Percentiles rank a stretch among this genome's conserved stretches.
Evolutionary conservation across 345 rosid genomes (phyloP).

Genomic region (Gossypium arboreum): DNA sequence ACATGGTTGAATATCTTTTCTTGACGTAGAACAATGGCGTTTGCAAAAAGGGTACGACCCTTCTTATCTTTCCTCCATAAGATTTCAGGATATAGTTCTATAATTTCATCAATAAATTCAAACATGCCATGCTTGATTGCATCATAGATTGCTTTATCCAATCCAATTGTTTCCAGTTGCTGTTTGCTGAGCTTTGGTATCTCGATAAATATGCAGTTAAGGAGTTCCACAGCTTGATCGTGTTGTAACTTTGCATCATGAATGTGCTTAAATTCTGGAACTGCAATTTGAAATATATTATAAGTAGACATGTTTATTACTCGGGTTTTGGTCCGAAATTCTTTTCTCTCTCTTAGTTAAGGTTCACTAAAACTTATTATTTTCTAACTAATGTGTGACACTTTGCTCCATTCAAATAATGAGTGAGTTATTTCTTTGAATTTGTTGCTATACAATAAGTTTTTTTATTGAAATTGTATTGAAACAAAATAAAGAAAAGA

Average conservation of each 20-base stretch:
- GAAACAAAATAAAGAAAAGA: no score
- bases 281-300: not conserved
- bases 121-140: slow-evolving; percentile 19
- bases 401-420: no score
- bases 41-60: slow-evolving; percentile 17
- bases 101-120: slow-evolving; percentile 17
- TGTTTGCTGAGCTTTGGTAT: not conserved
- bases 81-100: slow-evolving; percentile 11
- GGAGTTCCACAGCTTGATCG: slow-evolving; percentile 3
- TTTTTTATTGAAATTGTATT: no score
- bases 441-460: no score
- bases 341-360: no score
- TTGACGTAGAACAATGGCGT: slow-evolving; percentile 20
- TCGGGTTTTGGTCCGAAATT: no score
- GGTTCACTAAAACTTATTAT: no score
- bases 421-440: no score
- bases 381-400: no score
- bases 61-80: slow-evolving; percentile 19
- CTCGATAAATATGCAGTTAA: not conserved
- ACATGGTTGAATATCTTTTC: slow-evolving; percentile 18
- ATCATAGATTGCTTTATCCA: slow-evolving; percentile 17
- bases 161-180: slow-evolving; percentile 5
- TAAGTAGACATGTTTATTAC: not conserved
- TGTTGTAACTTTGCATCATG: slow-evolving; percentile 10
- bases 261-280: not conserved